Base-by-base conservation (phyloP, 805 yeast species). In the Saturnispora sanitii region DNA sequence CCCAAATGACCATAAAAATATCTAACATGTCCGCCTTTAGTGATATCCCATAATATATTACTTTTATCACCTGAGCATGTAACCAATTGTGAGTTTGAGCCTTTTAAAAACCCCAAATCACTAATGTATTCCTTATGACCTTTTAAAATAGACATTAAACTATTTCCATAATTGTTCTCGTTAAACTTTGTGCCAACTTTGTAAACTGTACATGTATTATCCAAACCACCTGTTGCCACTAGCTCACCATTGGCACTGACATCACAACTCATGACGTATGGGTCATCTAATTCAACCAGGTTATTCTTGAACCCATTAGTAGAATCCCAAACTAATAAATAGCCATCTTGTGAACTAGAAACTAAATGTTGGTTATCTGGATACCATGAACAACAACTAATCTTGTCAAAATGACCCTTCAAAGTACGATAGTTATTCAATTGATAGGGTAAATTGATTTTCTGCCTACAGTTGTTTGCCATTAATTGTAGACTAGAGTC, bases 31-130 rank as follows among this genome's bases (percentile, higher is more conserved):
- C 62, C 64, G 1, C 83, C 79, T 48, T 73, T 74, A 8, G 69
- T 65, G 19, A 85, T 67, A 57, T 88, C 95, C 96, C 96, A 88
- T 39, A 79, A 56, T 1, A 72, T 70, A 51, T 85, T 73, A 1
- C 90, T 75, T 78, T 79, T 73, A 57, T 87, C 96, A 3, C 95
- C 95, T 31, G 88, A 78, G 1, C 80, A 71, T 0, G 94, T 82
- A 15, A 86, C 52, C 0, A 85, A 56, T 22, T 65, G 66, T 4
- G 45, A 39, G 6, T 68, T 59, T 45, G 79, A 72, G n/a, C 41
- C 37, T 41, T 66, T 65, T n/a, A 80, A 42, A 53, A 86, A 88
- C 35, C 75, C 78, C 46, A 83, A 68, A 48, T 78, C 85, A 0
- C 90, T 77, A 4, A 88, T 73, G 55, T 86, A 88, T 35, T 92